These are phyloP conservation scores for Apiospora malaysiana DNA, from an alignment of 2,329 filamentous ascomycete species.

Conservation along the genomic window DNA sequence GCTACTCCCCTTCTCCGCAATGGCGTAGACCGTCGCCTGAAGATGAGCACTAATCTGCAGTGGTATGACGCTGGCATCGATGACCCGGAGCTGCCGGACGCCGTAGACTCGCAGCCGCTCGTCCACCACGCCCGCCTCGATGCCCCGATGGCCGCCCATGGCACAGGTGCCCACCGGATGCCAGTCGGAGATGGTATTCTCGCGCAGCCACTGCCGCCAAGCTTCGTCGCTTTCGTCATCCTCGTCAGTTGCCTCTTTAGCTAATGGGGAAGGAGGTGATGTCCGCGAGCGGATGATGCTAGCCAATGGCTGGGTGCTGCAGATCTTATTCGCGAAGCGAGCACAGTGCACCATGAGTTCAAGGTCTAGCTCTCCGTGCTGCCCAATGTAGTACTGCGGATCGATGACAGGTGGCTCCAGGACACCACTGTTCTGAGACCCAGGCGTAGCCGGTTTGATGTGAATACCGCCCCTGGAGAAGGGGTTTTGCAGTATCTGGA, in stretches of 20 bases:
- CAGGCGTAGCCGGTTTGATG: slow-evolving; percentile 35
- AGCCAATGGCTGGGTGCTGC: slow-evolving; percentile 43
- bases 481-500: slow-evolving; percentile 58
- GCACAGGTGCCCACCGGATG: slow-evolving; percentile 45
- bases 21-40: slow-evolving; percentile 33
- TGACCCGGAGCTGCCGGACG: slow-evolving; percentile 29
- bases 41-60: slow-evolving; percentile 30
- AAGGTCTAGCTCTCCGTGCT: slow-evolving; percentile 48
- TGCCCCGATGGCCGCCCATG: slow-evolving; percentile 43
- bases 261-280: neutral
- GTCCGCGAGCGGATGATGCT: slow-evolving; percentile 41
- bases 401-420: slow-evolving; percentile 45
- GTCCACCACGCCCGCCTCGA: slow-evolving; percentile 35
- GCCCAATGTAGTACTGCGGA: slow-evolving; percentile 48
- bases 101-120: slow-evolving; percentile 31
- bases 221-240: slow-evolving; percentile 29
- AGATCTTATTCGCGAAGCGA: slow-evolving; percentile 47
- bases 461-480: slow-evolving; percentile 56
- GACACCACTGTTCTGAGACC: slow-evolving; percentile 19
- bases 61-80: slow-evolving; percentile 33
- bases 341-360: slow-evolving; percentile 49
- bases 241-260: slow-evolving; percentile 8
- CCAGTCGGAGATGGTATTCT: slow-evolving; percentile 43
- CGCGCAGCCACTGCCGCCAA: slow-evolving; percentile 44
- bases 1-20: slow-evolving; percentile 30